Evolutionary conservation across 2,329 filamentous ascomycete species (phyloP).

Genomic region (Xylaria polymorpha): DNA sequence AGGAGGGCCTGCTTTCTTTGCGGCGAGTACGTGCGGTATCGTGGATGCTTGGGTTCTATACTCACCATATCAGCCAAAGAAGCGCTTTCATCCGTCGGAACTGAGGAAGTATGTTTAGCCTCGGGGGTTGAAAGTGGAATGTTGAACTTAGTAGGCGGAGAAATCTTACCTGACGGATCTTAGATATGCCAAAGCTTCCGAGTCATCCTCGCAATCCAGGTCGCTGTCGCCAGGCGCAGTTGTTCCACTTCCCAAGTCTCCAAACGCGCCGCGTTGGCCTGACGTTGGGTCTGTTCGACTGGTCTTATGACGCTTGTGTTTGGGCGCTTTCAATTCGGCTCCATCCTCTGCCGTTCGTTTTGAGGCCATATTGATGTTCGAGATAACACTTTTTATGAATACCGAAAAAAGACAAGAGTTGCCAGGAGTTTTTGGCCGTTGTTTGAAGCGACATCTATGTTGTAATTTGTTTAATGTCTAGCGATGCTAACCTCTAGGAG

Average conservation of each 20-base stretch:
- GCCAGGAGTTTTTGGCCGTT: too few species aligned
- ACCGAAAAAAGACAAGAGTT: not conserved
- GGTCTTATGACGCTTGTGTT: constrained; percentile 42
- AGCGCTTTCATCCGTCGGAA: constrained; percentile 42
- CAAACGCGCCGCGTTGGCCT: constrained; percentile 69
- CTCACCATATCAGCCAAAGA: constrained; percentile 62
- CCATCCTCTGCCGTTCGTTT: constrained; percentile 46
- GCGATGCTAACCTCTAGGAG: not conserved
- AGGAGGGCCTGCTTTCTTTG: constrained; percentile 66
- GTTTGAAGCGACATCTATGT: not conserved
- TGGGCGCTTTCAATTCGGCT: constrained; percentile 32
- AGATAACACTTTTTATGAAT: not conserved
- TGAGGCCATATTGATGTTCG: constrained; percentile 36
- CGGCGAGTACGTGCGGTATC: constrained; percentile 78
- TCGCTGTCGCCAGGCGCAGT: constrained; percentile 55
- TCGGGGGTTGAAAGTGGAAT: constrained; percentile 27
- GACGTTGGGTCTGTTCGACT: constrained; percentile 60
- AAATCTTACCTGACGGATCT: constrained; percentile 67
- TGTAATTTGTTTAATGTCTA: not conserved
- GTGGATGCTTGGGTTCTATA: constrained; percentile 78
- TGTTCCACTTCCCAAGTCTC: constrained; percentile 60
- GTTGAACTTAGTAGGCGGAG: constrained; percentile 11
- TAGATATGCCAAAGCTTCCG: constrained; percentile 68
- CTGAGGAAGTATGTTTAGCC: constrained; percentile 44
- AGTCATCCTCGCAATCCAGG: constrained; percentile 66